These are phyloP conservation scores for Chytriomyces sp. DNA, from an alignment of 192 early-diverging fungal genomes.

Conservation along the genomic window DNA sequence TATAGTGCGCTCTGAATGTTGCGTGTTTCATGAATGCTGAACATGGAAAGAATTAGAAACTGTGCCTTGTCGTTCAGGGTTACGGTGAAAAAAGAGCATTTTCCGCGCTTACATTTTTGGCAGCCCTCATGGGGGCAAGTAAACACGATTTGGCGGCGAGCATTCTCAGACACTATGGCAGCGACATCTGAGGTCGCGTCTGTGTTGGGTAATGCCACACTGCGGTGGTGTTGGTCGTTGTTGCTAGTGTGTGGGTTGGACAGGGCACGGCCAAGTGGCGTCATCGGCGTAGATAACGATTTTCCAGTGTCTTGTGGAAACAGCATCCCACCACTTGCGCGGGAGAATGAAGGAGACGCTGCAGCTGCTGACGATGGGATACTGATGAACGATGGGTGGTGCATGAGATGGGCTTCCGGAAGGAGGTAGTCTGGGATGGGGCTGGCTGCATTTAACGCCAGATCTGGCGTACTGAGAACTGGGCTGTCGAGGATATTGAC, in stretches of 20 bases:
- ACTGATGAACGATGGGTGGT: too few relatives aligned
- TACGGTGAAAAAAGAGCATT: not conserved
- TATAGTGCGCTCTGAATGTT: not conserved
- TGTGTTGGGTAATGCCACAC: not conserved
- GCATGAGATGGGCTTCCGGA: not conserved
- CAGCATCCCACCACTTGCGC: too few relatives aligned
- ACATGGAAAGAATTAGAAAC: not conserved
- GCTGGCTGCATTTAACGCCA: not conserved
- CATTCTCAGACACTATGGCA: not conserved
- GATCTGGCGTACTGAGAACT: not conserved
- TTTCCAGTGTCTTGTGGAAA: too few relatives aligned
- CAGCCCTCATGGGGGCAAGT: not conserved
- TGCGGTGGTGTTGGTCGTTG: not conserved
- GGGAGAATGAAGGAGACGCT: too few relatives aligned
- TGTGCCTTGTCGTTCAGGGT: not conserved
- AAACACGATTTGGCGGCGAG: not conserved
- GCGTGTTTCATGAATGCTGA: not conserved
- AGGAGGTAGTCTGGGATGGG: not conserved
- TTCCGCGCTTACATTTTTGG: not conserved
- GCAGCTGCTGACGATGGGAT: not conserved
- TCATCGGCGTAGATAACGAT: too few relatives aligned
- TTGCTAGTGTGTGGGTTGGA: not conserved
- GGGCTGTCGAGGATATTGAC: slow-evolving; percentile 11
- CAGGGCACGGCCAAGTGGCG: too few relatives aligned
- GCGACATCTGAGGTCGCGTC: not conserved